phyloP scores from a whole-genome alignment of 1,139 yeast species.

The Blastobotrys illinoisensis region DNA sequence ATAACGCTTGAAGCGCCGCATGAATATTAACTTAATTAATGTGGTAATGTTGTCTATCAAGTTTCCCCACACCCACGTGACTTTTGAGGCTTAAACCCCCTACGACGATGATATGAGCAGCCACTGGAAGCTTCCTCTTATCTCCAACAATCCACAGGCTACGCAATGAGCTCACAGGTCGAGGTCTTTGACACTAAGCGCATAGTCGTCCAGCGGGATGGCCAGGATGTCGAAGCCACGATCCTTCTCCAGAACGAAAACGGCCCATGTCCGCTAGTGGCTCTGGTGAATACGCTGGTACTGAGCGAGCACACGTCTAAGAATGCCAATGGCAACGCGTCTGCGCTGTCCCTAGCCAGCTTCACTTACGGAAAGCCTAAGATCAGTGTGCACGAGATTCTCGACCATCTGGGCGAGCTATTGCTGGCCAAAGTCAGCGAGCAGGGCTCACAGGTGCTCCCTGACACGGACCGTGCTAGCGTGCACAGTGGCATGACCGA shows the following conservation, averaged over 20 bases:
- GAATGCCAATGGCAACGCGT: conserved; percentile 6
- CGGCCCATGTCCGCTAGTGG: conserved; percentile 90
- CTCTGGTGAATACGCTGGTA: conserved; percentile 63
- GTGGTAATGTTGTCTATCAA: not conserved
- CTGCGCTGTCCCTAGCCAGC: conserved; percentile 11
- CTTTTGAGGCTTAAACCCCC: not conserved
- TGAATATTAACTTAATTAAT: not conserved
- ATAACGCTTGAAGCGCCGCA: not conserved
- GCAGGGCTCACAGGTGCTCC: conserved; percentile 1
- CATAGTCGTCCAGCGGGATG: conserved; percentile 9
- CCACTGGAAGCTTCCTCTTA: not conserved
- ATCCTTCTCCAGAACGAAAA: conserved; percentile 74
- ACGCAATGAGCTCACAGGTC: conserved; percentile 8
- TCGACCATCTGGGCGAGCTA: conserved; percentile 33
- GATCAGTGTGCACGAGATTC: conserved; percentile 26
- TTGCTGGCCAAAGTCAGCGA: conserved; percentile 33
- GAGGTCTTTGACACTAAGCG: conserved; percentile 23
- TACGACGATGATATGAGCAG: not conserved
- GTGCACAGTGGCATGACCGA: not conserved
- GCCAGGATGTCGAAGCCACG: conserved; percentile 14
- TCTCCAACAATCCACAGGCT: no score
- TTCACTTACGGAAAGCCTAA: conserved; percentile 22
- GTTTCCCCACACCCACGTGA: not conserved
- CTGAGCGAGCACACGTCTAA: conserved; percentile 24
- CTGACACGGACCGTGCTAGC: not conserved